These are phyloP conservation scores for Actinomortierella wolfii DNA, from an alignment of 371 early-diverging fungal genomes.

Conservation along the genomic window DNA sequence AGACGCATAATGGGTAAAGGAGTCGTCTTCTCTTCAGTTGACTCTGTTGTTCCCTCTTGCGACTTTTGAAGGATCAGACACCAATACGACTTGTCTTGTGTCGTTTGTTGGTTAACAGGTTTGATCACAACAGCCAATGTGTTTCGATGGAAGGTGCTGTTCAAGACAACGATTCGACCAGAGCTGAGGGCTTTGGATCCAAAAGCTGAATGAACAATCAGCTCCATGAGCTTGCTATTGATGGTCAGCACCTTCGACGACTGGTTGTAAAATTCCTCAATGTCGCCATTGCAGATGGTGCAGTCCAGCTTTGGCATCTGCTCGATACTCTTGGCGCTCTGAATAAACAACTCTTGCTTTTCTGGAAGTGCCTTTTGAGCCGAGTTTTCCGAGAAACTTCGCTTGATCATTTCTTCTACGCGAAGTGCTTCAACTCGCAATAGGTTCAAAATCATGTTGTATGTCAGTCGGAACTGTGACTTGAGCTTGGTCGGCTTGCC, in stretches of 20 bases:
- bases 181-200: slow-evolving; percentile 68
- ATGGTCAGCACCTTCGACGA: slow-evolving; percentile 62
- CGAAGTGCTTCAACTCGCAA: slow-evolving; percentile 96
- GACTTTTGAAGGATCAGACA: slow-evolving; percentile 46
- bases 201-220: slow-evolving; percentile 59
- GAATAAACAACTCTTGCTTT: slow-evolving; percentile 62
- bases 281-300: slow-evolving; percentile 80
- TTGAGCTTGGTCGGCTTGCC: slow-evolving; percentile 91
- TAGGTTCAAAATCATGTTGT: slow-evolving; percentile 98
- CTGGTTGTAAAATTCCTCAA: slow-evolving; percentile 73
- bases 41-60: not conserved
- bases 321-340: slow-evolving; percentile 62
- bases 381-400: slow-evolving; percentile 94
- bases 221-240: slow-evolving; percentile 65
- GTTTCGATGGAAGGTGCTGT: slow-evolving; percentile 69
- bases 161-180: slow-evolving; percentile 78
- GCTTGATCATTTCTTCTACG: slow-evolving; percentile 98
- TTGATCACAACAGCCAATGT: slow-evolving; percentile 70
- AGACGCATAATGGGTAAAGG: slow-evolving; percentile 72
- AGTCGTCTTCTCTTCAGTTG: slow-evolving; percentile 16
- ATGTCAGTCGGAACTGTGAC: slow-evolving; percentile 98
- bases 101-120: slow-evolving; percentile 27
- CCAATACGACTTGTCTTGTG: slow-evolving; percentile 55
- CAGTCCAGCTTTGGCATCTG: slow-evolving; percentile 76
- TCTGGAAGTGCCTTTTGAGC: slow-evolving; percentile 84